These are phyloP conservation scores for Chaetoceros muelleri DNA, from an alignment of 108 stramenopile genomes.

Conservation along the genomic window DNA sequence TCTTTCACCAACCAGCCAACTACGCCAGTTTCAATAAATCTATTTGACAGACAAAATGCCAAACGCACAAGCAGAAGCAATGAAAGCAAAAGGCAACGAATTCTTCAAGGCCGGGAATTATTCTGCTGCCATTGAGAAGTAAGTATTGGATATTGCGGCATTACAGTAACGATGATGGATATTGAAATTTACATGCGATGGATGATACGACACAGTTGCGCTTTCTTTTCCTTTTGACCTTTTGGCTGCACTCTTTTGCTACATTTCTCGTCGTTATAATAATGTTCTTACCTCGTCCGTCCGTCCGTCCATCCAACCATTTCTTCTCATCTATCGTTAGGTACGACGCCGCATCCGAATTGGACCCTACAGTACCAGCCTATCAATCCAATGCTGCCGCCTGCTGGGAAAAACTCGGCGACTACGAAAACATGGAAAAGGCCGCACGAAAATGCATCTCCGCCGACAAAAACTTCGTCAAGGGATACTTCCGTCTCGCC, in stretches of 20 bases:
- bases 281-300: no score
- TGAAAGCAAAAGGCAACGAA: constrained; percentile 80
- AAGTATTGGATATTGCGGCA: no score
- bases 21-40: no score
- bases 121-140: constrained; percentile 69
- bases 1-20: no score
- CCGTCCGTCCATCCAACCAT: no score
- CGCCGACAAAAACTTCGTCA: constrained; percentile 91
- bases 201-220: no score
- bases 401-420: constrained; percentile 83
- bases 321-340: no score
- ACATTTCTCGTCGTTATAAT: no score
- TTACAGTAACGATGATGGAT: no score
- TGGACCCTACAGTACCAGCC: constrained; percentile 66
- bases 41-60: constrained; percentile 31
- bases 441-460: constrained; percentile 88
- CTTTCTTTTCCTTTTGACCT: no score
- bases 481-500: constrained; percentile 93
- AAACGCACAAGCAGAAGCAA: constrained; percentile 64
- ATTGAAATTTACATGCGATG: no score
- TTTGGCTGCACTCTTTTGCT: no score
- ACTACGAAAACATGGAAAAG: constrained; percentile 87
- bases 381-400: constrained; percentile 91
- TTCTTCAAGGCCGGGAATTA: constrained; percentile 84
- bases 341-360: constrained; percentile 76